Base-by-base conservation (phyloP, 1,284 basidiomycete species). In the Ustilago crameri region DNA sequence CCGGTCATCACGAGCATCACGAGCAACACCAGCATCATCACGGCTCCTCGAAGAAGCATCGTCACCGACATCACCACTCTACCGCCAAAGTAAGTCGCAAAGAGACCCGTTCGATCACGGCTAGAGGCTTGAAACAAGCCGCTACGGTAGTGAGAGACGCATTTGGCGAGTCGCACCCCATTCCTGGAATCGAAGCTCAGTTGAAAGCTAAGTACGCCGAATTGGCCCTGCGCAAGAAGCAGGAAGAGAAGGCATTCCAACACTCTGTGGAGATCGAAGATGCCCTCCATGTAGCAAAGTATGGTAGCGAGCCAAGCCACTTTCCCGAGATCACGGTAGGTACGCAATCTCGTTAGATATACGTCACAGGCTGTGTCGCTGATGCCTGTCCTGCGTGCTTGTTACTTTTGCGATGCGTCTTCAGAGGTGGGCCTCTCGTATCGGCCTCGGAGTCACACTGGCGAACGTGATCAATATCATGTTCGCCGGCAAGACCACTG, bases 241-340 rank as follows among this genome's bases (percentile, higher is more conserved):
- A 5, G 15, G 45, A 35, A 27, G 10, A 41, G 9, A 42, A 44
- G 17, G 18, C 27, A 4, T 30, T 26, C n/a, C 23, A 18, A 17
- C 58, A 61, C 15, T 14, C 42, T 4, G 47, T 71, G 20, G 43
- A 65, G 27, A 14, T 45, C 15, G 54, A 46, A 17, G 68, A 71
- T 45, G 27, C 58, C 5, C 18, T 55, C 3, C 44, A 71, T 40
- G 43, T 52, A 17, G 68, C 68, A 22, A 52, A 51, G 34, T 17
- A 60, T 18, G 68, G 68, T 9, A 44, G 37, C 18, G 24, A 24
- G 18, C 62, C 68, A 1, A 47, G 54, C 38, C 65, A 71, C 41
- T 71, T 71, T 30, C 57, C 61, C 3, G 3, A 20, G 2, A 50
- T 65, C 52, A 70, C 67, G 1, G 60, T 68, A 45, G 59, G 65